Percentiles rank a stretch among this genome's conserved stretches.
phyloP scores from a whole-genome alignment of 2,329 filamentous ascomycete species.

The Chaetomium olivaceum region DNA sequence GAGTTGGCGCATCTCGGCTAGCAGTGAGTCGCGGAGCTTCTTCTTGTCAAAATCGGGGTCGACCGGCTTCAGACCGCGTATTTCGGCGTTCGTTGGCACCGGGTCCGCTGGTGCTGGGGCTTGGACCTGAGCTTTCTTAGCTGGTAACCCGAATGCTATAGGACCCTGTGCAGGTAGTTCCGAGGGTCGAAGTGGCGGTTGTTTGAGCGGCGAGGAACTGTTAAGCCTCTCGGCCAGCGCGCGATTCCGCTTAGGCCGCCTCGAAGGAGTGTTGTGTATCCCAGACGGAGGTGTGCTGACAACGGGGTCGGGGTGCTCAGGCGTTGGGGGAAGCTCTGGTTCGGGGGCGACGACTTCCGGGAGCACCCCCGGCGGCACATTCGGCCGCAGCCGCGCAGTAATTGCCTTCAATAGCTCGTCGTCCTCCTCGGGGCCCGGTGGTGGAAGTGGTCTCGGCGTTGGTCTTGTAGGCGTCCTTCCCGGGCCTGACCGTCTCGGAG shows the following conservation, averaged over 20 bases:
- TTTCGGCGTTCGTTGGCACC: slow-evolving; percentile 33
- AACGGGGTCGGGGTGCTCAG: slow-evolving; percentile 53
- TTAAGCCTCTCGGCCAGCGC: slow-evolving; percentile 43
- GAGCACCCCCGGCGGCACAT: slow-evolving; percentile 39
- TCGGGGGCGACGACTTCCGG: slow-evolving; percentile 47
- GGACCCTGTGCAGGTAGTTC: slow-evolving; percentile 10
- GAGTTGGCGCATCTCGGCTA: slow-evolving; percentile 56
- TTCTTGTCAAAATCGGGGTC: slow-evolving; percentile 53
- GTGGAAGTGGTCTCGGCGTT: slow-evolving; percentile 50
- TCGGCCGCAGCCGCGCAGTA: slow-evolving; percentile 40
- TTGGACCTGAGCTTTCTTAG: slow-evolving; percentile 19
- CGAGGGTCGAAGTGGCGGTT: slow-evolving; percentile 35
- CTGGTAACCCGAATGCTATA: neutral
- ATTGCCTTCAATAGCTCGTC: slow-evolving; percentile 49
- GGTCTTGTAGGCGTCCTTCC: slow-evolving; percentile 46
- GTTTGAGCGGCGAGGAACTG: slow-evolving; percentile 56
- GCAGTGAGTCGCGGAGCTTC: slow-evolving; percentile 53
- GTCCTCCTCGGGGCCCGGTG: slow-evolving; percentile 45
- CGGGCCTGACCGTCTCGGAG: slow-evolving; percentile 34
- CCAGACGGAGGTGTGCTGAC: slow-evolving; percentile 58
- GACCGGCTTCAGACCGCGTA: slow-evolving; percentile 44
- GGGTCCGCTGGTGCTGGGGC: slow-evolving; percentile 23
- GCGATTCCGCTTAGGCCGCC: slow-evolving; percentile 47
- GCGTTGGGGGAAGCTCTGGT: slow-evolving; percentile 64
- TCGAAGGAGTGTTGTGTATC: slow-evolving; percentile 61